Evolutionary conservation across 2,329 filamentous ascomycete species (phyloP).

Genomic region (Colletotrichum chlorophyti): DNA sequence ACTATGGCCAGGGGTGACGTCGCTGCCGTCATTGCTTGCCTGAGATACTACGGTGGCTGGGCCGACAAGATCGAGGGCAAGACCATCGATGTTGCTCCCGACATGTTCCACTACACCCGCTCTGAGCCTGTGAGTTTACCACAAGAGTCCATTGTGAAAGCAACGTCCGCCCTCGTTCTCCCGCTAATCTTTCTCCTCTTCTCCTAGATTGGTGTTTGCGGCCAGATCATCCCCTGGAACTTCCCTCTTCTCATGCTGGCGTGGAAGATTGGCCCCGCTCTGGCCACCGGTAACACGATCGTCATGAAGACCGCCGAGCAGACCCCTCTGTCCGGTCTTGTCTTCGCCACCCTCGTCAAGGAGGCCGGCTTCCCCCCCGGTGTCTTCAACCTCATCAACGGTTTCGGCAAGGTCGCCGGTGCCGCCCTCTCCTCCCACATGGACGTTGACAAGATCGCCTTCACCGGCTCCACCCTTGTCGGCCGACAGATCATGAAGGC

Average conservation of each 20-base stretch:
- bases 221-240: conserved; percentile 91
- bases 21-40: conserved; percentile 67
- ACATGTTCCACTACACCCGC: conserved; percentile 84
- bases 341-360: conserved; percentile 70
- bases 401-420: conserved; percentile 80
- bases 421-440: conserved; percentile 79
- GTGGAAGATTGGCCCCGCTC: conserved; percentile 82
- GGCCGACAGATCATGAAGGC: conserved; percentile 83
- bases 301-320: conserved; percentile 80
- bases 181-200: too few relatives aligned
- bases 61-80: conserved; percentile 92
- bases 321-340: conserved; percentile 74
- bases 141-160: too few relatives aligned
- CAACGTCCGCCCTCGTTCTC: too few relatives aligned
- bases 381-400: conserved; percentile 79
- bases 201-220: conserved; percentile 73
- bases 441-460: conserved; percentile 84
- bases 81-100: conserved; percentile 79
- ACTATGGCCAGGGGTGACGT: conserved; percentile 80
- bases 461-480: conserved; percentile 78
- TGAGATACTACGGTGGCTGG: conserved; percentile 79
- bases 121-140: conserved; percentile 76
- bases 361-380: conserved; percentile 81
- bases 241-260: conserved; percentile 82
- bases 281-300: conserved; percentile 75